These are phyloP conservation scores for Ustilago vetiveriae DNA, from an alignment of 1,284 basidiomycete species.

Conservation along the genomic window DNA sequence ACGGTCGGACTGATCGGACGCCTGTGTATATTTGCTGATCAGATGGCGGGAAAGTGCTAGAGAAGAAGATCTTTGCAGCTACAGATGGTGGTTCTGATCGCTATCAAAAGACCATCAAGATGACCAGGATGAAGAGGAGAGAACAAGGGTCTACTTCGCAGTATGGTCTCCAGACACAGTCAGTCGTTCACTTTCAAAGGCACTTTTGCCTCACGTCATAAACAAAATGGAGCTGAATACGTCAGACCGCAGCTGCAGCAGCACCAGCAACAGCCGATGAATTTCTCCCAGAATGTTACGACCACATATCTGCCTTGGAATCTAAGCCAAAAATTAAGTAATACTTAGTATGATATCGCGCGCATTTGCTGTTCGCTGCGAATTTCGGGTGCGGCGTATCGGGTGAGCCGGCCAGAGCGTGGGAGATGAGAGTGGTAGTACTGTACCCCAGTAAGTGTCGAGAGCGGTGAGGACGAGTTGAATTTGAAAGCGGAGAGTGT, in stretches of 20 bases:
- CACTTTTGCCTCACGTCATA: conserved; percentile 22
- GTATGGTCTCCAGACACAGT: too few species aligned
- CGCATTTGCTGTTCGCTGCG: neutral
- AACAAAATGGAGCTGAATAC: neutral
- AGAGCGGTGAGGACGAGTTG: neutral
- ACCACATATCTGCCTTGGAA: neutral
- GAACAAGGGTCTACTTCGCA: too few species aligned
- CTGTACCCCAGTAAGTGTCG: too few species aligned
- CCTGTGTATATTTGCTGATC: too few species aligned
- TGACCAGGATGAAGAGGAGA: too few species aligned
- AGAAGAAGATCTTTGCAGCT: too few species aligned
- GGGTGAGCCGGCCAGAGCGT: conserved; percentile 28
- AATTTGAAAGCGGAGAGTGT: conserved; percentile 17
- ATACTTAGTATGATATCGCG: conserved; percentile 19
- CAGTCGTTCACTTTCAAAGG: neutral
- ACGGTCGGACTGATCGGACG: too few species aligned
- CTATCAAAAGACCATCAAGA: too few species aligned
- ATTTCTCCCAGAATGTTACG: conserved; percentile 4
- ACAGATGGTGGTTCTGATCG: too few species aligned
- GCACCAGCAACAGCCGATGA: too few species aligned
- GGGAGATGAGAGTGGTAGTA: neutral
- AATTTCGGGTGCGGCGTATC: conserved; percentile 27
- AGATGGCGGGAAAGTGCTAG: too few species aligned
- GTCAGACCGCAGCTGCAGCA: conserved; percentile 4
- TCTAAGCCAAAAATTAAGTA: conserved; percentile 16